Conservation (phyloP, 208 protist species). For the Trypanosoma avium region DNA sequence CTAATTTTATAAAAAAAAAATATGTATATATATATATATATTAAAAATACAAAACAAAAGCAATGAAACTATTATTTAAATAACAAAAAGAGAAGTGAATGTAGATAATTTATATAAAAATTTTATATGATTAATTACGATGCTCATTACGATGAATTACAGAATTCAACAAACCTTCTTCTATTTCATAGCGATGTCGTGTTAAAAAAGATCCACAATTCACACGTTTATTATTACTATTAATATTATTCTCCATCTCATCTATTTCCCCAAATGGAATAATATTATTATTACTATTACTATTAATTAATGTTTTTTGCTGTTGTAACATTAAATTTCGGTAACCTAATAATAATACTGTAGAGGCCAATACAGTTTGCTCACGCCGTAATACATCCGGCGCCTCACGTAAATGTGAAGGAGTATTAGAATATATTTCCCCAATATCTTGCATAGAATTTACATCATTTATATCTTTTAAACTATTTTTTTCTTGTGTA, state of each 20-base stretch:
- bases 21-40: neutral
- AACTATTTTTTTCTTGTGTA: conserved; percentile 3
- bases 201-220: conserved; percentile 48
- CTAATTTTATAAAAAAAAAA: neutral
- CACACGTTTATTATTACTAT: no score
- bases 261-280: neutral
- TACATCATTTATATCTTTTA: neutral
- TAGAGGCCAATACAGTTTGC: conserved; percentile 37
- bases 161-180: conserved; percentile 54
- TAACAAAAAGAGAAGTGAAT: conserved; percentile 2
- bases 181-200: conserved; percentile 58
- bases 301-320: conserved; percentile 41
- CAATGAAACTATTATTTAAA: conserved; percentile 7
- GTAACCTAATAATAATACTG: conserved; percentile 57
- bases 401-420: neutral
- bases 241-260: neutral
- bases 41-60: neutral
- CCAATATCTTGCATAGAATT: neutral
- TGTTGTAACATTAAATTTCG: conserved; percentile 71
- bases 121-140: neutral
- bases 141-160: conserved; percentile 36
- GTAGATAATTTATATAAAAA: no score
- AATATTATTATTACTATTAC: no score
- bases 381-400: neutral
- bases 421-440: neutral